Evolutionary conservation across 192 early-diverging fungal species (phyloP), one percentile per base, ranked within the genome.

Genomic region (Kickxella alabastrina): DNA sequence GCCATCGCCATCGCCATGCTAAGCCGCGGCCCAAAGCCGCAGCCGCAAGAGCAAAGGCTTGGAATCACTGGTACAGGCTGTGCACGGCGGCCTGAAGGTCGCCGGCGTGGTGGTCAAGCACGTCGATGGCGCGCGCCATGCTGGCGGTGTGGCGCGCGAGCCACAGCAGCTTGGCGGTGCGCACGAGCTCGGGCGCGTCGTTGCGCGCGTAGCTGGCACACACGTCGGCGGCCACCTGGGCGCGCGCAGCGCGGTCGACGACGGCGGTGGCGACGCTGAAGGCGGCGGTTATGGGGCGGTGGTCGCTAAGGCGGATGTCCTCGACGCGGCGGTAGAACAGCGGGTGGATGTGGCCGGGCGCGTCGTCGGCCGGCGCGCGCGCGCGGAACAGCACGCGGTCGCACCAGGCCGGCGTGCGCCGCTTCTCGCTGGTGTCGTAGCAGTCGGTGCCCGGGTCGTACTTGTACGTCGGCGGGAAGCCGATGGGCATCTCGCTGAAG

Each of bases 401-500:
- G 64, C 95, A 98, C 90, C 92, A 99, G 9, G 92, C 87, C 1
- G 97, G 97, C 3, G 85, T 84, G 22, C 97, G 81, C 51, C 86
- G 83, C 79, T 99, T 99, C 37, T 97, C 94, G 34, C 87, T 91
- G 5, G 86, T 83, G 59, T 99, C 97, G 54, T 94, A 99, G 10
- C 64, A 66, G 27, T 90, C 81, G 13, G 85, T 87, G 14, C 87
- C 87, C 4, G 81, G 82, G 55, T 99, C 88, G 62, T 93, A 98
- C 72, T 99, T 99, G 85, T 97, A 99, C 2, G 97, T 99, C 0
- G 97, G 97, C 7, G 78, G 84, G 71, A 99, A 99, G 24, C 48
- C 54, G 34, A 95, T 69, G 23, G 80, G 82, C 10, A 82, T 79
- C 75, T 99, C 96, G 39, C 59, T 52, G 52, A 92, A 97, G 6